phyloP scores from a whole-genome alignment of 495 filamentous ascomycete genomes.

The Penicillium odoratum region DNA sequence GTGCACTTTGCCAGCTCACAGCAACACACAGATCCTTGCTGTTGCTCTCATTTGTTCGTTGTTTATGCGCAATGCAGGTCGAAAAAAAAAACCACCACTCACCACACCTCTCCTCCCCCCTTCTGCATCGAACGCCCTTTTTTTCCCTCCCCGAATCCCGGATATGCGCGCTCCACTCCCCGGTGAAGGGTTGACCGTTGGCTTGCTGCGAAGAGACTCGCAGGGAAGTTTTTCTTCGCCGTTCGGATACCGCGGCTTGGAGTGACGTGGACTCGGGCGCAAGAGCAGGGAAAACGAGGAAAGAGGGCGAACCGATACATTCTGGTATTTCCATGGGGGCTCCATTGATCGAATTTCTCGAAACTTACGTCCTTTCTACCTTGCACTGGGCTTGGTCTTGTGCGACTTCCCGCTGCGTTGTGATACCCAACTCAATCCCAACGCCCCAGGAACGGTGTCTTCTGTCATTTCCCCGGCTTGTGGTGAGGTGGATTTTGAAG shows the following conservation, averaged over 20 bases:
- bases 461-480: neutral
- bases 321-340: neutral
- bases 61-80: slow-evolving; percentile 10
- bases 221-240: slow-evolving; percentile 7
- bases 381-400: slow-evolving; percentile 4
- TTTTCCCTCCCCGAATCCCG: slow-evolving; percentile 8
- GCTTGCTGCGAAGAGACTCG: neutral
- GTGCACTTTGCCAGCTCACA: slow-evolving; percentile 11
- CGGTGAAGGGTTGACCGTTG: slow-evolving; percentile 15
- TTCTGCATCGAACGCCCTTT: slow-evolving; percentile 10
- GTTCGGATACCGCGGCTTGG: slow-evolving; percentile 1
- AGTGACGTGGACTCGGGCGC: neutral
- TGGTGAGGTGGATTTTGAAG: slow-evolving; percentile 1
- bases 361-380: neutral
- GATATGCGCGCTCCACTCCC: slow-evolving; percentile 9
- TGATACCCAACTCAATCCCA: slow-evolving; percentile 16
- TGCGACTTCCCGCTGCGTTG: slow-evolving; percentile 11
- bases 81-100: slow-evolving; percentile 10
- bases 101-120: slow-evolving; percentile 8
- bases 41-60: slow-evolving; percentile 17
- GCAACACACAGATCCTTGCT: slow-evolving; percentile 10
- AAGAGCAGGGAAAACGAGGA: neutral
- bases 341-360: neutral
- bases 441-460: slow-evolving; percentile 11
- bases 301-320: neutral